Percentiles rank a stretch among this genome's conserved stretches.
Evolutionary conservation across 495 filamentous ascomycete species (phyloP).

Genomic region (Xylaria intraflava): DNA sequence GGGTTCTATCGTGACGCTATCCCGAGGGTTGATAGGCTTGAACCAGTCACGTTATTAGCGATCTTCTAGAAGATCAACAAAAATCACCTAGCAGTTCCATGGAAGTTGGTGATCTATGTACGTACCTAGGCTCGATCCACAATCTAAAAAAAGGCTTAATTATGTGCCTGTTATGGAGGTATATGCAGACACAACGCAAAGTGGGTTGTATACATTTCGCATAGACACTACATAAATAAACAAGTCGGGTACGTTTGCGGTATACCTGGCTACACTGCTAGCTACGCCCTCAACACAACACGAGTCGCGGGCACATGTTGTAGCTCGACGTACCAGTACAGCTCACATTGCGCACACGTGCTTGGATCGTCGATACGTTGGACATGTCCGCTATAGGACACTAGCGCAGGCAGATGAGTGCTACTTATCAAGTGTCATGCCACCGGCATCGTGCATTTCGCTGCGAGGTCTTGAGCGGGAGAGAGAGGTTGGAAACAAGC

Average conservation of each 20-base stretch:
- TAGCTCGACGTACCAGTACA: not conserved
- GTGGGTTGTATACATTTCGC: not conserved
- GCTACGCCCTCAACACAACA: no score
- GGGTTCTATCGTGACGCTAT: no score
- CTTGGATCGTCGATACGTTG: not conserved
- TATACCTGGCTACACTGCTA: no score
- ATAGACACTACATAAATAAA: not conserved
- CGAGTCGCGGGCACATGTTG: not conserved
- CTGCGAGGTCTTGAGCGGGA: not conserved
- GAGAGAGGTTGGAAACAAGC: not conserved
- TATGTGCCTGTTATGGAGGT: no score
- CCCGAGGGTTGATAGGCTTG: no score
- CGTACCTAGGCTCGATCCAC: not conserved
- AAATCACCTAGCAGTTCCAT: not conserved
- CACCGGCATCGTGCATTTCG: not conserved
- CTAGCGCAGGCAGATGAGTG: not conserved
- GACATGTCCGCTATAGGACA: not conserved
- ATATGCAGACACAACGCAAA: not conserved
- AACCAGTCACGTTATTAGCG: no score
- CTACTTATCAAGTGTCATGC: not conserved
- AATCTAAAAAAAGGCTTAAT: slow-evolving; percentile 8
- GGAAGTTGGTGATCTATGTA: no score
- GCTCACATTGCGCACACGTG: slow-evolving; percentile 2
- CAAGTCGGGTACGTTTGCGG: not conserved
- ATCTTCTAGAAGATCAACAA: slow-evolving; percentile 11